These are phyloP conservation scores for Fusarium sp. DNA, from an alignment of 2,329 filamentous ascomycete genomes.

Conservation along the genomic window DNA sequence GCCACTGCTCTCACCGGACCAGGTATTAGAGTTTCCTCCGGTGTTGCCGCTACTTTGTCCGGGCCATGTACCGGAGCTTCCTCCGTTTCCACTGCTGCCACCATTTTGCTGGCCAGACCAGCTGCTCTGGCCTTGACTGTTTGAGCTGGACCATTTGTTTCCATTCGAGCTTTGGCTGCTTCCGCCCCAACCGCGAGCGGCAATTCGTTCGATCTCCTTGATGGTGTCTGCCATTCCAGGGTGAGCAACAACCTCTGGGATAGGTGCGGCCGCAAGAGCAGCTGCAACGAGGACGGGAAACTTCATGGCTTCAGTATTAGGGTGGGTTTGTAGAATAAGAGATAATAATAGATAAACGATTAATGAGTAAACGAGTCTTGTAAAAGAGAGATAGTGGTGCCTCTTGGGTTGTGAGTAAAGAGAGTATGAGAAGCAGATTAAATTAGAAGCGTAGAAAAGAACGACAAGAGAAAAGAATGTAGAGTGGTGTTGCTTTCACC, in stretches of 20 bases:
- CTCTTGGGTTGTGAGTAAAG: slow-evolving; percentile 9
- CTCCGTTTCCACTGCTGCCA: neutral
- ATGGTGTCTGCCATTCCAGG: slow-evolving; percentile 47
- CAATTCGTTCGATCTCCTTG: slow-evolving; percentile 40
- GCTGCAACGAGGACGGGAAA: slow-evolving; percentile 41
- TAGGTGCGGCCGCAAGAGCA: slow-evolving; percentile 41
- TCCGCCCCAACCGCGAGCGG: slow-evolving; percentile 35
- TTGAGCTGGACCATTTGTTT: slow-evolving; percentile 12
- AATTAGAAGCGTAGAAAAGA: slow-evolving; percentile 20
- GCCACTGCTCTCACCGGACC: slow-evolving; percentile 2
- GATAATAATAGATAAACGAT: neutral
- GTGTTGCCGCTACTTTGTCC: slow-evolving; percentile 1
- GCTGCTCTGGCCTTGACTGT: neutral
- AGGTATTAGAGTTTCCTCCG: neutral
- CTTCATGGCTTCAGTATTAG: slow-evolving; percentile 46
- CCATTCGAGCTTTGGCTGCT: neutral
- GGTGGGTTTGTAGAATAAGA: neutral
- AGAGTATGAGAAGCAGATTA: slow-evolving; percentile 20
- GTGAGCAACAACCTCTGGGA: slow-evolving; percentile 37
- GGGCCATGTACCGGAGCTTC: neutral
- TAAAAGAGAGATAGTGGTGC: slow-evolving; percentile 12
- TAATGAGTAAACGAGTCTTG: slow-evolving; percentile 12
- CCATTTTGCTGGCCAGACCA: neutral
- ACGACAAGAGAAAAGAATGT: slow-evolving; percentile 22
- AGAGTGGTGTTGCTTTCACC: slow-evolving; percentile 11